Conservation (phyloP, 1,284 basidiomycete genomes). For the Pyrrhoderma noxium region DNA sequence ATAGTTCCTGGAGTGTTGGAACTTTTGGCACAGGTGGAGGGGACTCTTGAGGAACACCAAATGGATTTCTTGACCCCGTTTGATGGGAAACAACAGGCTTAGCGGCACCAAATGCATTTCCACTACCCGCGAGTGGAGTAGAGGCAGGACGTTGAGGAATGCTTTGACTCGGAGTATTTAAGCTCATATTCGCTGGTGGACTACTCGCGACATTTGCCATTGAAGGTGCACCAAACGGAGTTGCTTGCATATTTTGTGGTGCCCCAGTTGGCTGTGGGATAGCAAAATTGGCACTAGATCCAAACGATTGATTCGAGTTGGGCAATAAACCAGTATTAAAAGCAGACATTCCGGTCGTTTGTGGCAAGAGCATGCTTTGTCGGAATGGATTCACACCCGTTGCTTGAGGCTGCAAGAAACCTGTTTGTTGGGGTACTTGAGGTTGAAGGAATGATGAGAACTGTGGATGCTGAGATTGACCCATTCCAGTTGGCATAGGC, state of each 20-base stretch:
- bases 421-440: conserved; percentile 58
- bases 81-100: conserved; percentile 78
- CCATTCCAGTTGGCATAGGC: conserved; percentile 22
- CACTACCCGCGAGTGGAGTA: conserved; percentile 44
- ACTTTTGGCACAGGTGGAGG: conserved; percentile 64
- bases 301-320: conserved; percentile 19
- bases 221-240: conserved; percentile 1
- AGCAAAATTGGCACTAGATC: conserved; percentile 20
- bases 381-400: conserved; percentile 54
- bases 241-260: conserved; percentile 1
- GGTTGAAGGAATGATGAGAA: conserved; percentile 41
- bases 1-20: conserved; percentile 78
- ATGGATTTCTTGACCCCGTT: conserved; percentile 94
- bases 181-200: neutral
- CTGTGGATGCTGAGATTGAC: conserved; percentile 30
- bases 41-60: conserved; percentile 63
- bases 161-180: neutral
- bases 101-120: conserved; percentile 32
- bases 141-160: conserved; percentile 57
- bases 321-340: conserved; percentile 21
- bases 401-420: conserved; percentile 59
- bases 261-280: conserved; percentile 17
- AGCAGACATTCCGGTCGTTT: conserved; percentile 42
- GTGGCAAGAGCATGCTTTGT: conserved; percentile 40
- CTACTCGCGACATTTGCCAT: conserved; percentile 3